phyloP scores from a whole-genome alignment of 1,284 basidiomycete species.

The Ganoderma meredithae region DNA sequence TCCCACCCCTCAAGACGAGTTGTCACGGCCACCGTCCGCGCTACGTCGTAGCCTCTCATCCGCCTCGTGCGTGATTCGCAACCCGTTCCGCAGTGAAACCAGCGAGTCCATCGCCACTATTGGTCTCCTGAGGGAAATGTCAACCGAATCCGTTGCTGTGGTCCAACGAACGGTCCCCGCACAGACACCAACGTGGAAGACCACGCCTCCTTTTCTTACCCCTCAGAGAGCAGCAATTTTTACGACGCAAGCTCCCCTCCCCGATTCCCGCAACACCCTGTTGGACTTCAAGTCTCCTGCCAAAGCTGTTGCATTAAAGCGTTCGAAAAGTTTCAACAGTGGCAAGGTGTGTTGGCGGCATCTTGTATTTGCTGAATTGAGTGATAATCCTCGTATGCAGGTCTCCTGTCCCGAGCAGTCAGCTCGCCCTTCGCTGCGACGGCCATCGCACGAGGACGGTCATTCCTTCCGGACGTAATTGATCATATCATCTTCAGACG shows the following conservation, averaged over 20 bases:
- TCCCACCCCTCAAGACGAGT: neutral
- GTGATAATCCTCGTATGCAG: neutral
- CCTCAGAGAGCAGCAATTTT: slow-evolving; percentile 1
- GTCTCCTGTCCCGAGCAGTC: neutral
- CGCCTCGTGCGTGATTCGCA: slow-evolving; percentile 21
- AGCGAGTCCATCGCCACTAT: slow-evolving; percentile 16
- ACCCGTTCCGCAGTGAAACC: slow-evolving; percentile 27
- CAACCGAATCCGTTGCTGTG: neutral
- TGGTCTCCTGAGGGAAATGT: neutral
- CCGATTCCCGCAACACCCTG: neutral
- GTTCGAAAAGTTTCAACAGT: neutral
- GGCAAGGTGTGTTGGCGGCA: neutral
- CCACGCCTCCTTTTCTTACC: no score
- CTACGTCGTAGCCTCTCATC: slow-evolving; percentile 9
- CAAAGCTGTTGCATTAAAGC: neutral
- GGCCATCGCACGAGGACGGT: neutral
- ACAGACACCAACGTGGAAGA: neutral
- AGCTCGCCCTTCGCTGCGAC: neutral
- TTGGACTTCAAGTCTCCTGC: neutral
- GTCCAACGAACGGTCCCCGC: neutral
- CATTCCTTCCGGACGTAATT: no score
- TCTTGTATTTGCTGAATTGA: neutral
- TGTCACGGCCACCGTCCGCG: slow-evolving; percentile 10
- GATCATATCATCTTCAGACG: neutral
- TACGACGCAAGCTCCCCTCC: neutral